Evolutionary conservation across 345 rosid genomes (phyloP).

Genomic region (Eucalyptus sideroxylon): DNA sequence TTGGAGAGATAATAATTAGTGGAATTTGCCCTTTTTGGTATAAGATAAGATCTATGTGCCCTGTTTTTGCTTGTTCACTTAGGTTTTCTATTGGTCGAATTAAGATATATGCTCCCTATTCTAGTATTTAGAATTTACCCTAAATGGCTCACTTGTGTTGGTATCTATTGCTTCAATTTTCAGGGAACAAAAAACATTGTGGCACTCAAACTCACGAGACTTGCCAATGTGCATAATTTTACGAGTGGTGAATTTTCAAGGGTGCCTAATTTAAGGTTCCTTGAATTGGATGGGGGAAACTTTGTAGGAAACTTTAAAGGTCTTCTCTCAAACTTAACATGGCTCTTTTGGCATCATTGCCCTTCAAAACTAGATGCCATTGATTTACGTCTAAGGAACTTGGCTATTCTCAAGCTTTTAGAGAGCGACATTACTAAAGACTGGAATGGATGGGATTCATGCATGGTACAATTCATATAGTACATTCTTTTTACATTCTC

Average conservation of each 20-base stretch:
- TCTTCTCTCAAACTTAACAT: not conserved
- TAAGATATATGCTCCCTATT: too few species aligned
- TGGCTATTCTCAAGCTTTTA: not conserved
- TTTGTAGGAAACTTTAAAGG: not conserved
- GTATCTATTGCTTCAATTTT: not conserved
- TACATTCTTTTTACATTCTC: not conserved
- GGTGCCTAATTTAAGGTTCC: not conserved
- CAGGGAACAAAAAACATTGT: not conserved
- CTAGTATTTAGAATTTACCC: too few species aligned
- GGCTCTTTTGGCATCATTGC: not conserved
- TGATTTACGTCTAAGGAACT: not conserved
- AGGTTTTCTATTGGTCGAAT: not conserved
- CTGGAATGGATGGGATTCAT: not conserved
- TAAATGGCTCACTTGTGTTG: fast-evolving
- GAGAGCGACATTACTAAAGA: not conserved
- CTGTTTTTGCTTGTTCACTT: not conserved
- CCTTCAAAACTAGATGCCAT: not conserved
- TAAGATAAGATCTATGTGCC: not conserved
- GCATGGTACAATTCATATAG: not conserved
- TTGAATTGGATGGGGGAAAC: not conserved
- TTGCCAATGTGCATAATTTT: not conserved
- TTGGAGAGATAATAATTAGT: not conserved
- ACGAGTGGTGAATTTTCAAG: not conserved
- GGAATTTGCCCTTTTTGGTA: not conserved
- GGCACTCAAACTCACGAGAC: not conserved